Evolutionary conservation across 176 grass and related monocot genomes (phyloP), one percentile per base, ranked within the genome.

Genomic region (Phragmites australis): DNA sequence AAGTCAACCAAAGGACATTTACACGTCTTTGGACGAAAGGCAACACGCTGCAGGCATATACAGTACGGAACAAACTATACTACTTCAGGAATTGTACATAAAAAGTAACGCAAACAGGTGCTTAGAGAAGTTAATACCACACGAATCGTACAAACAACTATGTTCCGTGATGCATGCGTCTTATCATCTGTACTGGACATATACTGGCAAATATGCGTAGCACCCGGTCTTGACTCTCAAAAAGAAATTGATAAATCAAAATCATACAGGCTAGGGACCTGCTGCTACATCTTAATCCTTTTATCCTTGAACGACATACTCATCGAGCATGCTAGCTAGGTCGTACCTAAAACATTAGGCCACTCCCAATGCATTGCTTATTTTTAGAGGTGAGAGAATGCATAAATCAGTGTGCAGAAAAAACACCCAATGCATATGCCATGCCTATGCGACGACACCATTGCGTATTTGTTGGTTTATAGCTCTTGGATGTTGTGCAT

Each of bases 341-440:
- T 67, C 74, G 79, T 88, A 83, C 66, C 21, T 73, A 43, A 77
- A 71, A 88, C 56, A 71, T 18, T 56, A n/a, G n/a, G n/a, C n/a
- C n/a, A n/a, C n/a, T n/a, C n/a, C n/a, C n/a, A n/a, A n/a, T n/a
- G n/a, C n/a, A n/a, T n/a, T n/a, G n/a, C n/a, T n/a, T n/a, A n/a
- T n/a, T n/a, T n/a, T n/a, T n/a, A n/a, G n/a, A n/a, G n/a, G n/a
- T n/a, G n/a, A n/a, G n/a, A n/a, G n/a, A n/a, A n/a, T n/a, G n/a
- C n/a, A n/a, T n/a, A n/a, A n/a, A n/a, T n/a, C n/a, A n/a, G n/a
- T n/a, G n/a, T n/a, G n/a, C n/a, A n/a, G n/a, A n/a, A n/a, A n/a
- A n/a, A n/a, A n/a, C n/a, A n/a, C n/a, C n/a, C n/a, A n/a, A n/a
- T n/a, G n/a, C n/a, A n/a, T n/a, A n/a, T n/a, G n/a, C n/a, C n/a